A percentile compares a stretch with the other conserved stretches of the same genome.
phyloP scores from a whole-genome alignment of 331 rosid genomes.

The Stylosanthes scabra region DNA sequence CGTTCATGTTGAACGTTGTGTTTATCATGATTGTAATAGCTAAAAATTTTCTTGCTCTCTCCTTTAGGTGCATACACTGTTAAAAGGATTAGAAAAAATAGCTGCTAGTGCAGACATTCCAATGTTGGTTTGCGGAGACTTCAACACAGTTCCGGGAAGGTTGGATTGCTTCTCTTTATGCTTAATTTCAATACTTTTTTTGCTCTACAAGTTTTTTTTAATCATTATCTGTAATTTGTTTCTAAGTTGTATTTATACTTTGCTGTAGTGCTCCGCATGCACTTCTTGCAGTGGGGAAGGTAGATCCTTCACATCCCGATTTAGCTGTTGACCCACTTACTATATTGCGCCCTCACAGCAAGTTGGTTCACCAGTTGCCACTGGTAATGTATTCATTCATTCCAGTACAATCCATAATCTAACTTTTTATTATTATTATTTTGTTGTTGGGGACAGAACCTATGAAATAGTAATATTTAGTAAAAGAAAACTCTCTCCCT shows the following conservation, averaged over 20 bases:
- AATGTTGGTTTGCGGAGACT: no score
- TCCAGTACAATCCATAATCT: no score
- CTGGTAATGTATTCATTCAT: constrained; percentile 62
- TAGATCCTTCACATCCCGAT: constrained; percentile 84
- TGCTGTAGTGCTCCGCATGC: constrained; percentile 92
- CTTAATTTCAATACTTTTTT: not conserved
- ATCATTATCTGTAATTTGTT: constrained; percentile 20
- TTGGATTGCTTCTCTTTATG: constrained; percentile 13
- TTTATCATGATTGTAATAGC: no score
- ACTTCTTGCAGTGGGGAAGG: constrained; percentile 98
- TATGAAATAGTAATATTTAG: no score
- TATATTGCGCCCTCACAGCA: constrained; percentile 88
- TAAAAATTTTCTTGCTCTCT: no score
- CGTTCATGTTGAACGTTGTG: no score
- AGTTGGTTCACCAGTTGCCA: constrained; percentile 89
- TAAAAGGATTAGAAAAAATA: no score
- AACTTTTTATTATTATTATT: no score
- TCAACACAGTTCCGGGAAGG: no score
- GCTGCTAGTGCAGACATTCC: no score
- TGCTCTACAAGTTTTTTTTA: constrained; percentile 1
- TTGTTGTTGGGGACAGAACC: not conserved
- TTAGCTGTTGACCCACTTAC: constrained; percentile 91
- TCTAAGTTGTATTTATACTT: constrained; percentile 40
- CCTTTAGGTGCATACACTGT: no score
- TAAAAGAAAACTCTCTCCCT: no score